Base-by-base conservation (phyloP, 148 eudicot genomes). In the Heliamphora exappendiculata region DNA sequence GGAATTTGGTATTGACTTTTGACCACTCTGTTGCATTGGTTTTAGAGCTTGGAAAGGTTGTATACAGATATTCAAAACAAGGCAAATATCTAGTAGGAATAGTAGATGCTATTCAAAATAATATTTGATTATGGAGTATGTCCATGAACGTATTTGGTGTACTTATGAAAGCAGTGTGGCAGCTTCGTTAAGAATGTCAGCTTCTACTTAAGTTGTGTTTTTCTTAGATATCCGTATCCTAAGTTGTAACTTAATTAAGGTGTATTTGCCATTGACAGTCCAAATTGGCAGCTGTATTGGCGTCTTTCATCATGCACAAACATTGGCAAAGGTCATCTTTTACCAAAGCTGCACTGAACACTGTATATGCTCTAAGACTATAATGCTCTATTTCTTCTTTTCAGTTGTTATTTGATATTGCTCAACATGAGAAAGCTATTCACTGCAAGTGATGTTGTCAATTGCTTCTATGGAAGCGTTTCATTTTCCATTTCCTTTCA, bases 231-330 rank as follows among this genome's bases (percentile, higher is more conserved):
- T 10, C 0, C 24, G n/a, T 44, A 3, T 5, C 28, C 10, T 22
- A 57, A 60, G 4, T 13, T 60, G 11, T 60, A 31, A 31, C 14
- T 51, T 34, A 71, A 34, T 60, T 39, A 63, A 44, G 59, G 36
- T 51, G 50, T 51, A 57, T 37, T 60, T 74, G 1, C 14, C 72
- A 44, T 80, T 47, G 72, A 66, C 90, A 95, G 99, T 79, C 96
- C 65, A 89, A 92, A 88, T 59, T 88, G 82, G 99, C 99, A 70
- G 83, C 97, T 1, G 80, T 88, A 67, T 72, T 95, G 94, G 89
- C 99, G 14, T 85, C 99, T 67, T 95, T 95, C 75, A 95, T 95
- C 41, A 91, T 95, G 82, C 98, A 86, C 79, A 95, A 87, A 86
- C 91, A 90, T 75, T 86, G 87, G 44, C 87, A 95, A 83, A 89